Conservation (phyloP, 495 filamentous ascomycete species). For the Clohesyomyces aquaticus region DNA sequence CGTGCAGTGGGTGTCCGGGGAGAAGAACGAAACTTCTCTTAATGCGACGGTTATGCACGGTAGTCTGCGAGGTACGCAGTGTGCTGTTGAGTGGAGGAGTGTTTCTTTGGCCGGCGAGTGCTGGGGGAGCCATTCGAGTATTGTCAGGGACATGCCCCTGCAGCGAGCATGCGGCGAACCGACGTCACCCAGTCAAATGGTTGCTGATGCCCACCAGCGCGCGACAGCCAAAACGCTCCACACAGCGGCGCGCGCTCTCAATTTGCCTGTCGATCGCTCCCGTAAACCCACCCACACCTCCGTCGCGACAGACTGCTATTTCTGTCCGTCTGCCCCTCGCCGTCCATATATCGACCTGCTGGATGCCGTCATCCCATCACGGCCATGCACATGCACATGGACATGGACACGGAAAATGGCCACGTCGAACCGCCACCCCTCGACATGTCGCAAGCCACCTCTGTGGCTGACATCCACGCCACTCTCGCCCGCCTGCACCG, state of each 20-base stretch:
- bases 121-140: too few relatives aligned
- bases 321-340: too few relatives aligned
- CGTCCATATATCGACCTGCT: too few relatives aligned
- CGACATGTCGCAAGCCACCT: conserved; percentile 71
- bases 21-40: too few relatives aligned
- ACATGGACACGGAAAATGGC: conserved; percentile 23
- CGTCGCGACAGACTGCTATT: too few relatives aligned
- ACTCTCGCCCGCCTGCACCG: conserved; percentile 72
- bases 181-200: neutral
- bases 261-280: too few relatives aligned
- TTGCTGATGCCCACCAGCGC: neutral
- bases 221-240: neutral
- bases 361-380: conserved; percentile 18
- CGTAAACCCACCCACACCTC: too few relatives aligned
- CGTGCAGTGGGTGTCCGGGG: too few relatives aligned
- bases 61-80: too few relatives aligned
- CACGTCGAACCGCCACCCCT: conserved; percentile 38
- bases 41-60: too few relatives aligned
- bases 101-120: neutral
- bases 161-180: neutral
- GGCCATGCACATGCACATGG: too few relatives aligned
- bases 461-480: conserved; percentile 75
- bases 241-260: too few relatives aligned
- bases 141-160: neutral
- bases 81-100: neutral